Percentiles rank a stretch among this genome's conserved stretches.
Conservation (phyloP, 345 rosid species). For the Pistacia integerrima region DNA sequence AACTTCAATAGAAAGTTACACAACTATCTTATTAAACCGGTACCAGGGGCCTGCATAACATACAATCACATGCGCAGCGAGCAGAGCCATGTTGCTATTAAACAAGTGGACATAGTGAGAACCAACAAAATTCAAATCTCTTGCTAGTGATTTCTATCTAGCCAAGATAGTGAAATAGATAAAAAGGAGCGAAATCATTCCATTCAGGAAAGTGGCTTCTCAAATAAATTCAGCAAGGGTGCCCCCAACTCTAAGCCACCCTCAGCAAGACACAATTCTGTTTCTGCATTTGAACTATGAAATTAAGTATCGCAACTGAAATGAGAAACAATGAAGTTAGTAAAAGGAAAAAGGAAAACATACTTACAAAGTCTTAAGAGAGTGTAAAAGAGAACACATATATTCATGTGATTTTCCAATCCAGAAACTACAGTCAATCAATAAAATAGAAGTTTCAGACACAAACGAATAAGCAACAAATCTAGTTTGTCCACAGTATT, state of each 20-base stretch:
- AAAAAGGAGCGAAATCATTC: neutral
- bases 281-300: neutral
- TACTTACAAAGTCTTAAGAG: slow-evolving; percentile 22
- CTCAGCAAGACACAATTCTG: neutral
- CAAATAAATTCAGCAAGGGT: neutral
- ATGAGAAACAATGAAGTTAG: no score
- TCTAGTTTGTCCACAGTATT: no score
- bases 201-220: slow-evolving; percentile 1
- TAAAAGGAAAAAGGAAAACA: neutral
- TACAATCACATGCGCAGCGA: no score
- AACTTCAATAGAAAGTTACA: neutral
- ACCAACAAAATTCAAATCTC: neutral
- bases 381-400: slow-evolving; percentile 8
- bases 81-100: neutral
- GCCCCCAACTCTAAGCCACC: neutral
- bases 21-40: neutral
- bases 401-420: slow-evolving; percentile 6
- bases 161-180: neutral
- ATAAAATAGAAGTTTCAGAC: neutral
- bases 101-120: neutral
- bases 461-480: no score
- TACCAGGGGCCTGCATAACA: no score
- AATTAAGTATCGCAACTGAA: no score
- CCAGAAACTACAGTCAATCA: slow-evolving; percentile 11
- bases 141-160: neutral